Base-by-base conservation (phyloP, 495 filamentous ascomycete species). In the Penicillium cataractarum region DNA sequence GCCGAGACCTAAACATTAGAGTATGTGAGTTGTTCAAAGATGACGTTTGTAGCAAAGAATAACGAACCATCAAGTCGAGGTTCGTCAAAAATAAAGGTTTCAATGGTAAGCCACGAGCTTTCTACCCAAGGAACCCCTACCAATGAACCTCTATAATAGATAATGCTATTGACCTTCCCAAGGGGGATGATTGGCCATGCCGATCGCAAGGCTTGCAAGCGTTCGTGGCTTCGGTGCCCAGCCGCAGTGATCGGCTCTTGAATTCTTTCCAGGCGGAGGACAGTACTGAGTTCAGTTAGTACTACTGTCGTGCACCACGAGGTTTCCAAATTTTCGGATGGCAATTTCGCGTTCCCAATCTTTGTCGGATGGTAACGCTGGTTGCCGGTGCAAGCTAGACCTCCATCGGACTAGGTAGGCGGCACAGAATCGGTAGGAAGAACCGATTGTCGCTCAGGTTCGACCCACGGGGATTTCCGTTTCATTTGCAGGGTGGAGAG, bases 401-500 rank as follows among this genome's bases (percentile, higher is more conserved):
- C 22, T 29, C 53, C 57, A 51, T 58, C 35, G 24, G 54, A 4
- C 54, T 56, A 29, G 54, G 33, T 19, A 42, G 12, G 33, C 62
- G 62, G 62, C 29, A 66, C 50, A 54, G 40, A 51, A 39, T 58
- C 62, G 62, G 68, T 49, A 58, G 60, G 35, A 48, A 26, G 37
- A 62, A 61, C 62, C 67, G 64, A 65, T 53, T 55, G 27, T 57
- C 42, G 21, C 24, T 63, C 33, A 35, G 22, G 58, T 54, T 57
- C 24, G 58, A 64, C 61, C 65, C 68, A 69, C 55, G 60, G n/a
- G 57, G 32, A 12, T 55, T 59, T 55, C 53, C 61, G 22, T 55
- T 56, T 64, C 58, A 58, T 66, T 64, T 64, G 32, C 58, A 57
- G 35, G 55, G 65, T 67, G 65, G 65, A 59, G 56, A 40, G 53